phyloP scores from a whole-genome alignment of 2,329 filamentous ascomycete genomes.

The Neurospora sp. region DNA sequence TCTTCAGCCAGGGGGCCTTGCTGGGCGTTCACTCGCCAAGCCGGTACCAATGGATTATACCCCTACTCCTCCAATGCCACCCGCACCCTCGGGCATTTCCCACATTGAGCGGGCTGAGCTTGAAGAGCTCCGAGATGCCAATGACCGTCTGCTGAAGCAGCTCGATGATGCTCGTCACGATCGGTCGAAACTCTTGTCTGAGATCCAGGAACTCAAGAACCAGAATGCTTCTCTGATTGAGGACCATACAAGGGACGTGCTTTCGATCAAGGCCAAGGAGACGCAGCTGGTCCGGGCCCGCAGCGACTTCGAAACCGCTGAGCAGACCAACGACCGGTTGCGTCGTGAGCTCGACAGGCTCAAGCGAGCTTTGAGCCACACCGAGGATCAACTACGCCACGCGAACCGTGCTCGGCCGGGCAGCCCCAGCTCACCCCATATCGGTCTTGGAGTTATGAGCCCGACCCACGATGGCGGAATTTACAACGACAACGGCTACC shows the following conservation, averaged over 20 bases:
- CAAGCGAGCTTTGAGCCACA: conserved; percentile 69
- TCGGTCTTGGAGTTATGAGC: conserved; percentile 33
- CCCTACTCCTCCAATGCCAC: conserved; percentile 43
- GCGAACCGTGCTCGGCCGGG: conserved; percentile 29
- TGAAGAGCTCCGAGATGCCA: conserved; percentile 75
- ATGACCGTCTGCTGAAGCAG: conserved; percentile 65
- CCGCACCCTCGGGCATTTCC: conserved; percentile 55
- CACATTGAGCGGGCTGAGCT: conserved; percentile 85
- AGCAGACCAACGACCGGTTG: conserved; percentile 75
- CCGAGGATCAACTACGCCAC: conserved; percentile 28
- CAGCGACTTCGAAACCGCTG: conserved; percentile 80
- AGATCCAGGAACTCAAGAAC: conserved; percentile 84
- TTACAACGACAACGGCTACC: conserved; percentile 41
- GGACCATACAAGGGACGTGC: conserved; percentile 87
- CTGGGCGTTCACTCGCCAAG: conserved; percentile 76
- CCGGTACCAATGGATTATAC: conserved; percentile 44
- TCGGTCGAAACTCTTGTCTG: conserved; percentile 68
- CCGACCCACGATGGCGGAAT: conserved; percentile 47
- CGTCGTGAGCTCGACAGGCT: conserved; percentile 83
- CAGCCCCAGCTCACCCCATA: conserved; percentile 20
- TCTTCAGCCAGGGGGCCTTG: conserved; percentile 45
- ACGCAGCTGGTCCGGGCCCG: conserved; percentile 89
- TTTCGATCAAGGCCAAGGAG: conserved; percentile 97
- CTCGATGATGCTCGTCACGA: conserved; percentile 76
- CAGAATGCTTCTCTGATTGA: conserved; percentile 96